These are phyloP conservation scores for Ceriops decandra DNA, from an alignment of 345 rosid species.

Conservation along the genomic window DNA sequence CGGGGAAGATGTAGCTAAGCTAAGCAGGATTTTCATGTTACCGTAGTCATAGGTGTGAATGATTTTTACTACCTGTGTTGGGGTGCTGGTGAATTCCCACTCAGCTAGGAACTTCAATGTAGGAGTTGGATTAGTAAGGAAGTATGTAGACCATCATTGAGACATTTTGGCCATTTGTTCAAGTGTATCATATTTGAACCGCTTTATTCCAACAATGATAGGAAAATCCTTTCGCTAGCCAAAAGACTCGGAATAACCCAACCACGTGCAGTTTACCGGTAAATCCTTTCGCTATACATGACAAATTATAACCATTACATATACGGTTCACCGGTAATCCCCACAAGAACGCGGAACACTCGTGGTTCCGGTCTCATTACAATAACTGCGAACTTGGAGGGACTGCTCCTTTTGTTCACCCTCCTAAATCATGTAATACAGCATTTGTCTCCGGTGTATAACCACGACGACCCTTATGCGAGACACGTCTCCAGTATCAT, in stretches of 20 bases:
- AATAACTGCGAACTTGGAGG: constrained; percentile 64
- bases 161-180: too few relatives aligned
- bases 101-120: constrained; percentile 1
- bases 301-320: too few relatives aligned
- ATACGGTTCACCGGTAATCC: too few relatives aligned
- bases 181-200: too few relatives aligned
- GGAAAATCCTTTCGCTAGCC: too few relatives aligned
- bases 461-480: constrained; percentile 36
- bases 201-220: too few relatives aligned
- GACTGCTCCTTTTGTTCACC: constrained; percentile 47
- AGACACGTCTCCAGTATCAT: constrained; percentile 43
- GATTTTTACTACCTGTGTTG: neutral
- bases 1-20: too few relatives aligned
- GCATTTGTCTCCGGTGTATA: constrained; percentile 38
- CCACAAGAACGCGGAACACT: too few relatives aligned
- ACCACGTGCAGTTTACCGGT: too few relatives aligned
- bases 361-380: too few relatives aligned
- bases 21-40: neutral
- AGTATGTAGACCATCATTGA: constrained; percentile 10
- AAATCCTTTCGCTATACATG: too few relatives aligned
- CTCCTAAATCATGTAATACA: constrained; percentile 51
- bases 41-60: neutral
- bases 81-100: neutral
- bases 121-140: neutral
- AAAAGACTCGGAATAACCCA: too few relatives aligned